A percentile compares a stretch with the other conserved stretches of the same genome.
Evolutionary conservation across 2,329 filamentous ascomycete species (phyloP).

Genomic region (Pseudopithomyces chartarum): DNA sequence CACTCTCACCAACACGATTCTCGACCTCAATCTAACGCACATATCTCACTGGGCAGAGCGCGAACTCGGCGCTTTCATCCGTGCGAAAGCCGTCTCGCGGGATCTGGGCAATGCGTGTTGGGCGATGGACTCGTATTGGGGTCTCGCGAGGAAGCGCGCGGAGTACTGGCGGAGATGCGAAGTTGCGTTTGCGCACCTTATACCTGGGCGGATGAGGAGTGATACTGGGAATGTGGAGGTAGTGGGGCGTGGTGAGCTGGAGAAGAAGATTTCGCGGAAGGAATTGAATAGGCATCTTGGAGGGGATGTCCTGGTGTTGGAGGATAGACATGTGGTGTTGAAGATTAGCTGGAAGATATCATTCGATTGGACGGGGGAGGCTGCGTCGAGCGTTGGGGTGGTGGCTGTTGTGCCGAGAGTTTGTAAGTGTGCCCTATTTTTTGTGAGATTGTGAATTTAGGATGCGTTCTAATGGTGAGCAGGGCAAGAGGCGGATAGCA

Average conservation of each 20-base stretch:
- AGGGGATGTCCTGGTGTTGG: constrained; percentile 33
- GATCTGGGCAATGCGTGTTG: constrained; percentile 67
- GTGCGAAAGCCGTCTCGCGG: constrained; percentile 44
- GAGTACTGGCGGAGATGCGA: constrained; percentile 66
- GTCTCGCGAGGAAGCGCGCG: constrained; percentile 64
- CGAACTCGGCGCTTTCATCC: constrained; percentile 63
- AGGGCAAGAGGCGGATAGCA: constrained; percentile 63
- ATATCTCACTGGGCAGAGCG: constrained; percentile 63
- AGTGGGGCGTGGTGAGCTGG: constrained; percentile 15
- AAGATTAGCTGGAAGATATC: constrained; percentile 66
- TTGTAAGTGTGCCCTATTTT: constrained; percentile 58
- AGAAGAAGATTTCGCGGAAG: constrained; percentile 37
- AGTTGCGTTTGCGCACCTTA: constrained; percentile 48
- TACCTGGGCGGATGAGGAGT: constrained; percentile 17
- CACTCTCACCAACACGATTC: constrained; percentile 51
- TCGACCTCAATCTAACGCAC: constrained; percentile 58
- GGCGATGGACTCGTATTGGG: constrained; percentile 72
- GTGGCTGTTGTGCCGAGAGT: constrained; percentile 63
- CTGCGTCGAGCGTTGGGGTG: constrained; percentile 62
- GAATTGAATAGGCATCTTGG: constrained; percentile 57
- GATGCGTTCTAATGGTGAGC: not conserved
- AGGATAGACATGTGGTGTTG: constrained; percentile 49
- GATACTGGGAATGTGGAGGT: constrained; percentile 27
- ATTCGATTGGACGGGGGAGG: constrained; percentile 77
- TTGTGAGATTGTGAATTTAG: not conserved